phyloP scores from a whole-genome alignment of 1,284 basidiomycete species.

The Neonothopanus nambi region DNA sequence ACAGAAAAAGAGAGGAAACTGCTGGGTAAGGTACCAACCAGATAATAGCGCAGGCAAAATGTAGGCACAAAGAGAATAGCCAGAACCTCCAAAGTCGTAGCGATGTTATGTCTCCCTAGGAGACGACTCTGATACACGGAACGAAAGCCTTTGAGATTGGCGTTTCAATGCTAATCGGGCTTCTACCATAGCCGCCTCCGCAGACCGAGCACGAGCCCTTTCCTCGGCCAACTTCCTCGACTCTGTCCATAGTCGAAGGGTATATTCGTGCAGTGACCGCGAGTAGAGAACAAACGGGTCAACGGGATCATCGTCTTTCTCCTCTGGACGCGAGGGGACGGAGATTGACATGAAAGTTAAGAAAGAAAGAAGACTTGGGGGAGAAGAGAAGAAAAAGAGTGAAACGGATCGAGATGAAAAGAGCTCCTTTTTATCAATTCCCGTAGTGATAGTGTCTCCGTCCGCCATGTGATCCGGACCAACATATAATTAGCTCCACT shows the following conservation, averaged over 20 bases:
- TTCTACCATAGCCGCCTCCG: conserved; percentile 23
- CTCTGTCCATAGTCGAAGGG: conserved; percentile 66
- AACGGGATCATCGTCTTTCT: not conserved
- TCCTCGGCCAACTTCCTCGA: conserved; percentile 61
- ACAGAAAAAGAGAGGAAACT: not conserved
- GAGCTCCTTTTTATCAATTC: no score
- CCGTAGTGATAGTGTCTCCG: no score
- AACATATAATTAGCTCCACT: no score
- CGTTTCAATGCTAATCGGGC: conserved; percentile 27
- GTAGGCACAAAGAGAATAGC: no score
- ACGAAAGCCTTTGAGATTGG: conserved; percentile 7
- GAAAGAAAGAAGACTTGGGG: conserved; percentile 3
- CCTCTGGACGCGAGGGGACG: not conserved
- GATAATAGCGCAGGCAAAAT: not conserved
- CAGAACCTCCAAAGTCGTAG: no score
- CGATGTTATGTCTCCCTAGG: no score
- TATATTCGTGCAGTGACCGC: conserved; percentile 65
- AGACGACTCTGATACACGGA: no score
- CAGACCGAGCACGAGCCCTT: conserved; percentile 32
- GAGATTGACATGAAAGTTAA: conserved; percentile 9
- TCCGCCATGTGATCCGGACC: no score
- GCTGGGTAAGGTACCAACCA: not conserved
- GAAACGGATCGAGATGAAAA: not conserved
- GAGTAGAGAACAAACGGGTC: conserved; percentile 58
- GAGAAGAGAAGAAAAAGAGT: conserved; percentile 4